Evolutionary conservation across 257 asterid genomes (phyloP).

Genomic region (Rhazya stricta): DNA sequence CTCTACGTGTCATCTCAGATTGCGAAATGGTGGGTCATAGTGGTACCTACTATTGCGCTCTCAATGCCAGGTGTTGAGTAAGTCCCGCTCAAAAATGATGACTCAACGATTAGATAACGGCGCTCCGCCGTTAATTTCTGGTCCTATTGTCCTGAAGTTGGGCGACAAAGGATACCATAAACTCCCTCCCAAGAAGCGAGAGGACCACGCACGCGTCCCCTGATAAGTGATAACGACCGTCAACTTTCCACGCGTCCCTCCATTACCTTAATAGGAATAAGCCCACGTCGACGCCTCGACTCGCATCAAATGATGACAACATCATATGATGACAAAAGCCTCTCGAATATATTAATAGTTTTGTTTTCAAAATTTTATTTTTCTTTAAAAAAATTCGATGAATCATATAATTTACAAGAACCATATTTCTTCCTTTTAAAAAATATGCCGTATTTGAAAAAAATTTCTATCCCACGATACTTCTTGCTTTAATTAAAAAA

Average conservation of each 20-base stretch:
- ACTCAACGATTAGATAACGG: conserved; percentile 35
- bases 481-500: too few relatives aligned
- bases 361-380: too few relatives aligned
- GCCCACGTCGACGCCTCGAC: neutral
- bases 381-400: too few relatives aligned
- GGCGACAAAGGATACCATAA: conserved; percentile 25
- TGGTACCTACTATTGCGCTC: neutral
- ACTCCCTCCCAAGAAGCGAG: conserved; percentile 16
- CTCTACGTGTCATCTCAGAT: conserved; percentile 37
- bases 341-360: too few relatives aligned
- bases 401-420: too few relatives aligned
- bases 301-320: neutral
- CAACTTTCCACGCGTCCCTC: conserved; percentile 40
- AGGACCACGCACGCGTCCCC: conserved; percentile 18
- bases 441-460: too few relatives aligned
- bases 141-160: conserved; percentile 31
- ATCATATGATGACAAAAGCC: neutral
- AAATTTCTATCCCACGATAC: too few relatives aligned
- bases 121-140: conserved; percentile 36
- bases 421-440: too few relatives aligned
- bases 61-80: conserved; percentile 35
- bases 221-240: conserved; percentile 21
- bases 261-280: neutral
- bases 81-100: conserved; percentile 18
- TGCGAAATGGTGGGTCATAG: conserved; percentile 21